Percentiles rank a stretch among this genome's conserved stretches.
These are phyloP conservation scores for Tetrahymena elliotti DNA, from an alignment of 73 alveolate species.

Conservation along the genomic window DNA sequence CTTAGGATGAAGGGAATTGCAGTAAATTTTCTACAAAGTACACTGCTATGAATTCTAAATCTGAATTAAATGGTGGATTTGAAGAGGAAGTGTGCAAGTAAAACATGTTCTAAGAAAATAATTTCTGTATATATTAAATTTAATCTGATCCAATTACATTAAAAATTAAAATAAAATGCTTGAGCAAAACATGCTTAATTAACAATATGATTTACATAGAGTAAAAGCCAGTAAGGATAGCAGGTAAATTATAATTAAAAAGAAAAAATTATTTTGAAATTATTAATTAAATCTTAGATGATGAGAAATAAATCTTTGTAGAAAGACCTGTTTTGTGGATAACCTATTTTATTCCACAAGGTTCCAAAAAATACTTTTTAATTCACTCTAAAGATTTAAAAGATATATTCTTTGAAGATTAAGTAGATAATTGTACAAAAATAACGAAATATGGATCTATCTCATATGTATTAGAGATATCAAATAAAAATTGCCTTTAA, in stretches of 20 bases:
- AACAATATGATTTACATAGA: too few species aligned
- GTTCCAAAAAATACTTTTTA: background rate
- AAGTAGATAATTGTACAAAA: background rate
- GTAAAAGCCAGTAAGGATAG: background rate
- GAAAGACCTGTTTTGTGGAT: background rate
- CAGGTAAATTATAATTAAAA: too few species aligned
- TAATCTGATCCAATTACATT: background rate
- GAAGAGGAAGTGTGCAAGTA: background rate
- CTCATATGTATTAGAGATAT: background rate
- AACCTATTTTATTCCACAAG: too few species aligned
- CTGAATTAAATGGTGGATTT: too few species aligned
- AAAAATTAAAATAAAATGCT: background rate
- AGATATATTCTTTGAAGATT: background rate
- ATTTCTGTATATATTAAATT: background rate
- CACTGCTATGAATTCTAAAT: too few species aligned
- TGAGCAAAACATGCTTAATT: background rate
- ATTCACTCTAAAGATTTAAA: background rate
- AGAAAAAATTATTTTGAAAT: background rate
- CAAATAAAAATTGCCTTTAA: too few species aligned
- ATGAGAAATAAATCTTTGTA: background rate
- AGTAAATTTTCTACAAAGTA: too few species aligned
- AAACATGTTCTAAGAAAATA: background rate
- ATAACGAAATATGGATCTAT: background rate
- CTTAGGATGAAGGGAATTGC: too few species aligned
- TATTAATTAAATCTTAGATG: too few species aligned